These are phyloP conservation scores for Volvox reticuliferus DNA, from an alignment of 139 green algal species.

Conservation along the genomic window DNA sequence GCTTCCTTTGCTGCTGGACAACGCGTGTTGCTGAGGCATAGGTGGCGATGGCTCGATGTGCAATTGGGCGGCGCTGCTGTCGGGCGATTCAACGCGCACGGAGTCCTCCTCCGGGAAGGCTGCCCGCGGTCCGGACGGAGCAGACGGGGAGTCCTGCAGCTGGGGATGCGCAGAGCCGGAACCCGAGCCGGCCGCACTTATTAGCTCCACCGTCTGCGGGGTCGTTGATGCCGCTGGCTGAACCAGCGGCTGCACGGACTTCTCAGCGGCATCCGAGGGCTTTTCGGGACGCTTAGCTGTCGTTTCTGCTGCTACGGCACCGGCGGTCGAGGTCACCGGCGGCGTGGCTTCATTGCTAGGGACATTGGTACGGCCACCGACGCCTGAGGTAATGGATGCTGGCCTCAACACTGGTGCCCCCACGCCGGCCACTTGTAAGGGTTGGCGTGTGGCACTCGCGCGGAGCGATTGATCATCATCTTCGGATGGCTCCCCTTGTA, in stretches of 20 bases:
- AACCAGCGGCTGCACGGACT: neutral
- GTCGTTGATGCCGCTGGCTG: neutral
- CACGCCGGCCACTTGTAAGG: neutral
- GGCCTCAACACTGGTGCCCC: neutral
- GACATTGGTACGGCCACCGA: neutral
- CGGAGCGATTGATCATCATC: neutral
- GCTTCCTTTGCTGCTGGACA: neutral
- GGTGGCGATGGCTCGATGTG: neutral
- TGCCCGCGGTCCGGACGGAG: no score
- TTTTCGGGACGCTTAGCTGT: neutral
- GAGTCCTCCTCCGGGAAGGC: neutral
- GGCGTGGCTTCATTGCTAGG: neutral
- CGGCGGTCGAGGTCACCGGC: no score
- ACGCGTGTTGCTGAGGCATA: slow-evolving; percentile 2
- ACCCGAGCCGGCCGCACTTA: neutral
- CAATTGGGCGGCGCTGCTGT: neutral
- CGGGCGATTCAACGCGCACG: neutral
- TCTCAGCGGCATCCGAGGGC: neutral
- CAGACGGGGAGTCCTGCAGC: neutral
- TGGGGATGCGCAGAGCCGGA: neutral
- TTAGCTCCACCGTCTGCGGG: neutral
- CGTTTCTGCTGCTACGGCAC: neutral
- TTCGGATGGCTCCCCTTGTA: neutral
- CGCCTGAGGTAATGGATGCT: no score
- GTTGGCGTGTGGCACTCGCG: neutral